These are phyloP conservation scores for Globisporangium middletonii DNA, from an alignment of 352 stramenopile genomes.

Conservation along the genomic window DNA sequence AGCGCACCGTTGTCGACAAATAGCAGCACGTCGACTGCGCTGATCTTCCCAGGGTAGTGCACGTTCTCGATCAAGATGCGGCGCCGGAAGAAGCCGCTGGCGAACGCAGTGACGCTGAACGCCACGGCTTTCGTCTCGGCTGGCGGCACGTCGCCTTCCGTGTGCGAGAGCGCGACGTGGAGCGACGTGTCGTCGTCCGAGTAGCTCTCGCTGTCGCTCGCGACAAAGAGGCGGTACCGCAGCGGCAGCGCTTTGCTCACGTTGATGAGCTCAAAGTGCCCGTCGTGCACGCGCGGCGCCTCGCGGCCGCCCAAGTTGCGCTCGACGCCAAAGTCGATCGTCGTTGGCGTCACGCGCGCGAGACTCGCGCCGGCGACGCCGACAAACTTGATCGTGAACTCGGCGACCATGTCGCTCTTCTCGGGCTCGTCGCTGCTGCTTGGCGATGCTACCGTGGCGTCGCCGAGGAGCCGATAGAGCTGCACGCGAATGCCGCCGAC, in stretches of 20 bases:
- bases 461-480: slow-evolving; percentile 39
- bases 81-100: slow-evolving; percentile 69
- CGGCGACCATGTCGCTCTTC: slow-evolving; percentile 69
- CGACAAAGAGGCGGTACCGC: slow-evolving; percentile 69
- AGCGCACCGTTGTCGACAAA: slow-evolving; percentile 78
- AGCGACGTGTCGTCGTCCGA: slow-evolving; percentile 75
- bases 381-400: slow-evolving; percentile 89
- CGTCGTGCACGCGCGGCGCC: slow-evolving; percentile 48
- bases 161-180: slow-evolving; percentile 56
- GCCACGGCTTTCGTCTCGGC: slow-evolving; percentile 46
- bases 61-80: slow-evolving; percentile 83
- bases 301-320: slow-evolving; percentile 38
- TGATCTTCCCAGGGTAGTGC: slow-evolving; percentile 77
- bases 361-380: slow-evolving; percentile 78
- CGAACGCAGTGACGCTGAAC: slow-evolving; percentile 62
- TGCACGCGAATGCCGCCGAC: slow-evolving; percentile 86
- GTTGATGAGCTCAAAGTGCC: slow-evolving; percentile 74
- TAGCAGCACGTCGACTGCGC: slow-evolving; percentile 64
- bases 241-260: slow-evolving; percentile 75
- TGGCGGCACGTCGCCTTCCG: slow-evolving; percentile 66
- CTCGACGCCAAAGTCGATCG: slow-evolving; percentile 80
- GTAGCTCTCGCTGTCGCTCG: slow-evolving; percentile 53
- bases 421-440: slow-evolving; percentile 25
- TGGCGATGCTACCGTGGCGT: neutral
- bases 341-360: slow-evolving; percentile 48